phyloP scores from a whole-genome alignment of 768 basidiomycete species.

The Suillus subluteus region DNA sequence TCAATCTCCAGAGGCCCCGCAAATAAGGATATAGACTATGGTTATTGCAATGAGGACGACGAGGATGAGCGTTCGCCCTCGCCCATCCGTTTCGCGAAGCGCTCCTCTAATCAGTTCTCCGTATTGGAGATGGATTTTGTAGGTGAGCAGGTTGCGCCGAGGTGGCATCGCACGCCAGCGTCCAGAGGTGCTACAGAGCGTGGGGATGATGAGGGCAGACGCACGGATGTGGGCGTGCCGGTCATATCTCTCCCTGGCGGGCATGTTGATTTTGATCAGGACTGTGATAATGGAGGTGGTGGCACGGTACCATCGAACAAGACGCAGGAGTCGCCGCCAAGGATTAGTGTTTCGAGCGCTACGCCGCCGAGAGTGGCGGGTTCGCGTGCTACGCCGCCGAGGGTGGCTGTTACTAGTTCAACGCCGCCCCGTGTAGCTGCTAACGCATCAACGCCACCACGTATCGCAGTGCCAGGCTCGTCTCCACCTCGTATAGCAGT shows the following conservation, averaged over 20 bases:
- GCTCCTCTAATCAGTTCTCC: conserved; percentile 2
- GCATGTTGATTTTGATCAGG: conserved; percentile 9
- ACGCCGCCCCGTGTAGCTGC: neutral
- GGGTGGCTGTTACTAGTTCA: neutral
- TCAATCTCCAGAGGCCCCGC: neutral
- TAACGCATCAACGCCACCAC: neutral
- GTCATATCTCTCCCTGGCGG: neutral
- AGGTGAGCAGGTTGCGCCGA: conserved; percentile 1
- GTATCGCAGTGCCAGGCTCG: neutral
- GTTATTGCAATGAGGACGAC: conserved; percentile 1
- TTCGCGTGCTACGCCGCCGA: neutral
- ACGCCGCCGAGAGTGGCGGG: neutral
- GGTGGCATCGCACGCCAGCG: neutral
- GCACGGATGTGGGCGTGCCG: neutral
- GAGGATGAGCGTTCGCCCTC: conserved; percentile 10
- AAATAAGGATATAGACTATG: neutral
- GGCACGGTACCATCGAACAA: neutral
- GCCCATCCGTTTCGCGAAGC: conserved; percentile 8
- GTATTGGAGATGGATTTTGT: conserved; percentile 6
- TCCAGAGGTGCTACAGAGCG: neutral
- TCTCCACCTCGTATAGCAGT: conserved; percentile 33
- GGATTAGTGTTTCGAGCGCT: conserved; percentile 3
- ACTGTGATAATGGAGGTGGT: neutral
- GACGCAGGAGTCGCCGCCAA: conserved; percentile 1
- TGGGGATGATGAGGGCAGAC: neutral